phyloP scores from a whole-genome alignment of 2,329 filamentous ascomycete genomes.

The Exophiala calicioides region DNA sequence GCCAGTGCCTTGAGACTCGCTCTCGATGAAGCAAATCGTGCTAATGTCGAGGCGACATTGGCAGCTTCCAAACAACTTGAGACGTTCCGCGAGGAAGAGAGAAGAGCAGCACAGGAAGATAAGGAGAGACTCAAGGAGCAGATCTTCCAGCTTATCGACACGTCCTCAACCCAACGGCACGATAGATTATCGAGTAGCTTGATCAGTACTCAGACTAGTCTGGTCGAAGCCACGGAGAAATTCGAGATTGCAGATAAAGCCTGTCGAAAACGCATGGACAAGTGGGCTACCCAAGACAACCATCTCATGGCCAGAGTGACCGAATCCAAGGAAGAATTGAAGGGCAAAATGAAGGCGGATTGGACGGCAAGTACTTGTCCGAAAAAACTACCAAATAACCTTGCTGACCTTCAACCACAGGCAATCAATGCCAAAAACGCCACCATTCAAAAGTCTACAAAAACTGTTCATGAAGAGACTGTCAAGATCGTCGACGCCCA shows the following conservation, averaged over 20 bases:
- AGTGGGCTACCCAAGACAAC: conserved; percentile 70
- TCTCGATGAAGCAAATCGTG: conserved; percentile 68
- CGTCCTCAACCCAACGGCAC: conserved; percentile 73
- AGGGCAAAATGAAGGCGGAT: conserved; percentile 79
- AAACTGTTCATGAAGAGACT: conserved; percentile 86
- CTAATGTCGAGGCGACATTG: conserved; percentile 68
- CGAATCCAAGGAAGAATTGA: conserved; percentile 73
- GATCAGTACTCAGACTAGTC: conserved; percentile 61
- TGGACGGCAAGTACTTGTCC: conserved; percentile 67
- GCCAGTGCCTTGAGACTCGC: conserved; percentile 71
- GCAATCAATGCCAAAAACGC: conserved; percentile 74
- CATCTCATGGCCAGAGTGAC: conserved; percentile 70
- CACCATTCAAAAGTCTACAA: conserved; percentile 80
- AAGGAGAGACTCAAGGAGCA: conserved; percentile 72
- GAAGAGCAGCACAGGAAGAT: conserved; percentile 69
- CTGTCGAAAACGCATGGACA: conserved; percentile 71
- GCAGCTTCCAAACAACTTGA: conserved; percentile 67
- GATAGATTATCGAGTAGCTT: conserved; percentile 67
- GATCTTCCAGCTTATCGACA: conserved; percentile 73
- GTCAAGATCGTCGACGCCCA: conserved; percentile 87
- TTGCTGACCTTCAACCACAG: conserved; percentile 44
- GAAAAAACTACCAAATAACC: neutral
- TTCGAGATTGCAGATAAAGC: conserved; percentile 66
- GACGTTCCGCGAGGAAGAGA: conserved; percentile 73
- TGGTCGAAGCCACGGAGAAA: conserved; percentile 63